Base-by-base conservation (phyloP, 2,329 filamentous ascomycete genomes). In the Chrysosphaeria jannelii region DNA sequence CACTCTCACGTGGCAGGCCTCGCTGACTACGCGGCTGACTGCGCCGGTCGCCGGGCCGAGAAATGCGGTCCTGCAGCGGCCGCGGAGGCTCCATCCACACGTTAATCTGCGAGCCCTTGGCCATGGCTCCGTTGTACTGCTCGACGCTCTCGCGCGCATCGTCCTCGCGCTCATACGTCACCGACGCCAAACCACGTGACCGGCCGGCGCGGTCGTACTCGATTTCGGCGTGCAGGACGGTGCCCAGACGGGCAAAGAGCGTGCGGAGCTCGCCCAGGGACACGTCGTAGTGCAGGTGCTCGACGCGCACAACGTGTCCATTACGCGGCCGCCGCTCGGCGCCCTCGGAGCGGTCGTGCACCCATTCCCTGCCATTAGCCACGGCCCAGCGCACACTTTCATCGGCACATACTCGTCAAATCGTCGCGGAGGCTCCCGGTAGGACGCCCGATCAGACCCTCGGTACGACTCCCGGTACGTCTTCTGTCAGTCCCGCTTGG, bases 211-310 rank as follows among this genome's bases (percentile, higher is more conserved):
- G 69, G 43, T 91, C 79, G 39, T 88, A 91, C 28, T 64, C 50
- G 18, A 91, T 53, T 26, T 68, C 57, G 16, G 85, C 51, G 31
- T 59, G 62, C 13, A 48, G 33, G 20, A 89, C 53, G 2, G 62
- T 61, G 13, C 75, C 79, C 32, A 89, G 81, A 35, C 64, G 58
- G 29, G 48, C 51, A 41, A 90, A 90, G 3, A 90, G 57, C 31
- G 71, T 72, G 75, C 89, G 31, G 25, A 90, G 54, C 38, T 90
- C 79, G 18, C 68, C 65, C 42, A 81, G 64, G 8, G 70, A 79
- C 30, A 91, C 55, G 29, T 91, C 79, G 43, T 89, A 91, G 43
- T 91, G 79, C 27, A 91, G 50, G 40, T 90, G 90, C 30, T 88
- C 75, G 29, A 90, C 68, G 32, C 68, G 67, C 33, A 91, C 45